These are phyloP conservation scores for Dryas integrifolia DNA, from an alignment of 331 rosid genomes.

Conservation along the genomic window DNA sequence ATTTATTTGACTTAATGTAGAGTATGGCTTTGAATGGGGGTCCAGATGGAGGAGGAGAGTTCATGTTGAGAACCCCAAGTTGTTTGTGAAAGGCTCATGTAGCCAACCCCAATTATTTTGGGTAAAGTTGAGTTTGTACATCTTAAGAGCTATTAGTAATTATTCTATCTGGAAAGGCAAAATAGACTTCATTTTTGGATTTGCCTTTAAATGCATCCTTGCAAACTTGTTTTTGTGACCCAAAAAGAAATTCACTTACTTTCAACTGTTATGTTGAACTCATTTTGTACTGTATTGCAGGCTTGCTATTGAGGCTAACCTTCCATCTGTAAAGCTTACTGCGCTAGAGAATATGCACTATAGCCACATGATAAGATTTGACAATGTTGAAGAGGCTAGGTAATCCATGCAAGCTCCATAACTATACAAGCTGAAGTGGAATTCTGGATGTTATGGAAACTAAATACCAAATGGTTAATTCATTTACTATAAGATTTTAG, in stretches of 20 bases:
- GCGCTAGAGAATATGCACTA: conserved; percentile 96
- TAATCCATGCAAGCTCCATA: conserved; percentile 27
- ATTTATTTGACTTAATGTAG: not conserved
- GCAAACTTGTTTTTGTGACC: not conserved
- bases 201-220: not conserved
- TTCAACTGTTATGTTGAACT: conserved; percentile 26
- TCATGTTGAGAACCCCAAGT: not conserved
- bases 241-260: conserved; percentile 10
- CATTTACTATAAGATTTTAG: not conserved
- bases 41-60: not conserved
- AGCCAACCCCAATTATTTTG: not conserved
- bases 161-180: not conserved
- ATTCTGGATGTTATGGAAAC: conserved; percentile 15
- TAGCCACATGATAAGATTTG: conserved; percentile 80
- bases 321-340: conserved; percentile 59
- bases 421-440: conserved; percentile 1
- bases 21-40: not conserved
- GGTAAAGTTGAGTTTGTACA: not conserved
- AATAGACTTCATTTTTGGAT: not conserved
- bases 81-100: not conserved
- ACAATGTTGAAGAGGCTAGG: conserved; percentile 73
- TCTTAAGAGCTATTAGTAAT: not conserved
- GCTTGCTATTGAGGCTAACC: conserved; percentile 68
- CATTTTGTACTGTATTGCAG: conserved; percentile 43
- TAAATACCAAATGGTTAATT: not conserved